Base-by-base conservation (phyloP, 2,329 filamentous ascomycete genomes). In the Metarhizium robertsii region DNA sequence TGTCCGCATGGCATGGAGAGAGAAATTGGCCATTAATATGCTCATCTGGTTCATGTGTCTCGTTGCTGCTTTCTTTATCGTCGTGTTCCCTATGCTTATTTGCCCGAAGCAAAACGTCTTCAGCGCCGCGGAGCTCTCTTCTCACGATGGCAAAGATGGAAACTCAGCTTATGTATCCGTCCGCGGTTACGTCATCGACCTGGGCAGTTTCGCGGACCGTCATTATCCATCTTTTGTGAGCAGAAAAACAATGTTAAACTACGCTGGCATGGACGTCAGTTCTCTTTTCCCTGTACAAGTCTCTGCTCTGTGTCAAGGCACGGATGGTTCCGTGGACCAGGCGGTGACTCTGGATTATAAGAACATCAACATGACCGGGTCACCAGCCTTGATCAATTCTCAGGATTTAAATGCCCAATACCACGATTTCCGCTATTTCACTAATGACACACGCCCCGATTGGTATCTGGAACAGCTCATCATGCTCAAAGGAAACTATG, bases 21-120 rank as follows among this genome's bases (percentile, higher is more conserved):
- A 99, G 71, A 99, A 99, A 78, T 70, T 99, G 57, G 92, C 94
- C 54, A 99, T 99, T 79, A 99, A 99, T 76, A 79, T 99, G 69
- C 80, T 97, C 66, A 99, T 99, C 68, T 99, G 95, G 94, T 75
- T 92, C 56, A 83, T 80, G 67, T 97, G 92, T 73, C 75, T 74
- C 16, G 71, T 88, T 51, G 84, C 89, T 32, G 81, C 87, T 55
- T 99, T 99, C 76, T 88, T 99, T 77, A 90, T 97, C 65, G 80
- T 97, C 58, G 79, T 85, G 55, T 95, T 99, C 67, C 95, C 95
- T 1, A 75, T 79, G 61, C 73, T 97, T 60, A 90, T 99, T 65
- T 99, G 94, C 71, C 94, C 94, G 0, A 92, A 79, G 20, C 94
- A 99, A 68, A 75, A 95, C 65, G 90, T 99, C 52, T 97, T 81